These are phyloP conservation scores for Colletotrichum trifolii DNA, from an alignment of 2,329 filamentous ascomycete genomes.

Conservation along the genomic window DNA sequence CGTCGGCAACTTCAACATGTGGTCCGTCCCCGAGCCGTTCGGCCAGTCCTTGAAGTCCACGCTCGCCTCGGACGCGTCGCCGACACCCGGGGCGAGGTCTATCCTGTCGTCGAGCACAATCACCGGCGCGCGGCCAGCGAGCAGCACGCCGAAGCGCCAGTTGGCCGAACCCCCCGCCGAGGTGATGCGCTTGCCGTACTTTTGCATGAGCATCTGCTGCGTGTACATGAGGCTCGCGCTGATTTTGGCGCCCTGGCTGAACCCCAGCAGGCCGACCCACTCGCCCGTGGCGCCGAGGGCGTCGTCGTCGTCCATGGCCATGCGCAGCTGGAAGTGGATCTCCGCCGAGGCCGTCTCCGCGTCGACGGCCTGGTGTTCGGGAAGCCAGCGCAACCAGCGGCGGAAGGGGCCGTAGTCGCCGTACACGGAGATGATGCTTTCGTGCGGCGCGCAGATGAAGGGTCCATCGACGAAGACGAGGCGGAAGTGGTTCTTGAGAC, in stretches of 20 bases:
- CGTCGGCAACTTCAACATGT: constrained; percentile 67
- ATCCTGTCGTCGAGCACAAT: constrained; percentile 59
- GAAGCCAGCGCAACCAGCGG: constrained; percentile 71
- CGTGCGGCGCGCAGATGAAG: constrained; percentile 70
- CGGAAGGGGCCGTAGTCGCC: constrained; percentile 73
- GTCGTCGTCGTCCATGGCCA: constrained; percentile 64
- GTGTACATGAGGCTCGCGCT: constrained; percentile 68
- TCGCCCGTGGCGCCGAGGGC: constrained; percentile 61
- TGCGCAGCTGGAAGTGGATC: constrained; percentile 51
- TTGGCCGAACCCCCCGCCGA: constrained; percentile 45
- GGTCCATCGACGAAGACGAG: constrained; percentile 79
- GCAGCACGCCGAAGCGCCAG: constrained; percentile 70
- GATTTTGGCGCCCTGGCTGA: constrained; percentile 75
- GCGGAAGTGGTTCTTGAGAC: constrained; percentile 69
- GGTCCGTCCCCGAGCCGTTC: constrained; percentile 51
- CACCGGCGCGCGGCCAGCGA: constrained; percentile 71
- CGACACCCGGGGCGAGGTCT: constrained; percentile 39
- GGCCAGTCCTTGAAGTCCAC: constrained; percentile 56
- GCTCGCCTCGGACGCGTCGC: constrained; percentile 42
- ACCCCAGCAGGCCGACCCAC: constrained; percentile 72
- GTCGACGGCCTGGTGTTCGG: constrained; percentile 65
- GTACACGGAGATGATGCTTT: constrained; percentile 74
- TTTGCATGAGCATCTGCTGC: constrained; percentile 66
- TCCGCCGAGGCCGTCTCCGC: constrained; percentile 52
- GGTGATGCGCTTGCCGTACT: constrained; percentile 43